Percentiles rank a stretch among this genome's conserved stretches.
phyloP scores from a whole-genome alignment of 2,329 filamentous ascomycete genomes.

The Penicillium sp. region DNA sequence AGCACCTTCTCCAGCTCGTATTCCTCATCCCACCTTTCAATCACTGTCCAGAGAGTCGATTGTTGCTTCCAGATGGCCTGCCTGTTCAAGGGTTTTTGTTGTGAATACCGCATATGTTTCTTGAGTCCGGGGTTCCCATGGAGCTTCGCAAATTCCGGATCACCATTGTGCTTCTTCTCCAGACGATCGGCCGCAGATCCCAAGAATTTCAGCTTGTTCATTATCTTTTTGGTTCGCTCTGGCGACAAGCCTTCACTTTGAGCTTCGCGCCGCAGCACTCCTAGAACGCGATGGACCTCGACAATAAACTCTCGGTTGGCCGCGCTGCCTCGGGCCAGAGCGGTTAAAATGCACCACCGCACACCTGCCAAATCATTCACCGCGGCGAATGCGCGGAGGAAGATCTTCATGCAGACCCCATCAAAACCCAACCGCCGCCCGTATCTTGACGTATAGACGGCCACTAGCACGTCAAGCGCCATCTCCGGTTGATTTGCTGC shows the following conservation, averaged over 20 bases:
- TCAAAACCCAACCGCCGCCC: conserved; percentile 39
- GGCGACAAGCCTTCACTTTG: conserved; percentile 1
- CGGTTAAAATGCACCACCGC: conserved; percentile 47
- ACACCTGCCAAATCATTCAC: conserved; percentile 39
- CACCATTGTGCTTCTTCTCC: conserved; percentile 30
- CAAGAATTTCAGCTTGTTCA: conserved; percentile 27
- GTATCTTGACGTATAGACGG: conserved; percentile 45
- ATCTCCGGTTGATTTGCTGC: conserved; percentile 26
- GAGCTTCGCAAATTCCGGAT: conserved; percentile 23
- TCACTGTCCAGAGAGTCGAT: background rate
- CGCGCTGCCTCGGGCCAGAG: conserved; percentile 39
- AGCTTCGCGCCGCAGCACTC: conserved; percentile 20
- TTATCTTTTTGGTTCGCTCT: conserved; percentile 9
- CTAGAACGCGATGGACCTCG: conserved; percentile 38
- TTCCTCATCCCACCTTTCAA: conserved; percentile 36
- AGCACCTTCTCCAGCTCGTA: conserved; percentile 33
- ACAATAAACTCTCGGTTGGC: conserved; percentile 38
- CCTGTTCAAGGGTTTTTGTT: conserved; percentile 21
- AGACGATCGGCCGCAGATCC: conserved; percentile 26
- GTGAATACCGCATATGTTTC: conserved; percentile 18
- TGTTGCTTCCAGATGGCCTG: conserved; percentile 1
- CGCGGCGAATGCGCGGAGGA: conserved; percentile 40
- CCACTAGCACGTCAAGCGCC: conserved; percentile 40
- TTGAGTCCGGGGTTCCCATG: conserved; percentile 20
- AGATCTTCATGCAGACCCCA: conserved; percentile 44